Conservation (phyloP, 805 yeast genomes). For the Danielozyma ontarioensis region DNA sequence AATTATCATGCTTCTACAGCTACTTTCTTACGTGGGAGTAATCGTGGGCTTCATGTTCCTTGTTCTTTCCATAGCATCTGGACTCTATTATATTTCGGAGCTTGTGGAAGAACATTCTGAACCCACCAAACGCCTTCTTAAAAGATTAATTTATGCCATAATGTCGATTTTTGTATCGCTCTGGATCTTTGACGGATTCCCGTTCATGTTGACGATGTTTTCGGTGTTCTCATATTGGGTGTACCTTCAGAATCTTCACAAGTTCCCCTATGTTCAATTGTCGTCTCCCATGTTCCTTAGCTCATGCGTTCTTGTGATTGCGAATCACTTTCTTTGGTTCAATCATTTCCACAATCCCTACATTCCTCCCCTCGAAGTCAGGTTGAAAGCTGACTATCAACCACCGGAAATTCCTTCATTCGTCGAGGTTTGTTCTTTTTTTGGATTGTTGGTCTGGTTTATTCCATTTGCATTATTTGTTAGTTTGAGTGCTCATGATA, state of each 20-base stretch:
- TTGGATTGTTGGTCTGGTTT: slow-evolving; percentile 90
- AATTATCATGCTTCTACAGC: slow-evolving; percentile 29
- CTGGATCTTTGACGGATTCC: slow-evolving; percentile 73
- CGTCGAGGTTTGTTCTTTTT: slow-evolving; percentile 89
- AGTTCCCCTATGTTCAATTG: slow-evolving; percentile 79
- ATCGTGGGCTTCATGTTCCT: slow-evolving; percentile 36
- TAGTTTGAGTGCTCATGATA: slow-evolving; percentile 87
- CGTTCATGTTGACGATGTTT: slow-evolving; percentile 60
- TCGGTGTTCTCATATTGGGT: slow-evolving; percentile 66
- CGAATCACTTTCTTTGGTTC: slow-evolving; percentile 90
- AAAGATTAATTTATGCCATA: slow-evolving; percentile 58
- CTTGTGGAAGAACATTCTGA: slow-evolving; percentile 91
- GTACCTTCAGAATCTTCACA: slow-evolving; percentile 70
- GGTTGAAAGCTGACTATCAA: slow-evolving; percentile 52
- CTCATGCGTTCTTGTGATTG: slow-evolving; percentile 66
- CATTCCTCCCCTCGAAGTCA: slow-evolving; percentile 62
- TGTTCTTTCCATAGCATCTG: slow-evolving; percentile 69
- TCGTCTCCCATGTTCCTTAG: slow-evolving; percentile 64
- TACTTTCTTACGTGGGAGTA: slow-evolving; percentile 35
- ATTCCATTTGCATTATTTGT: slow-evolving; percentile 91
- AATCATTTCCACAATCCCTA: slow-evolving; percentile 69
- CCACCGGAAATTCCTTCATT: slow-evolving; percentile 75
- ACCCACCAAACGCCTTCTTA: slow-evolving; percentile 68
- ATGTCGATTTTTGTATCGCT: slow-evolving; percentile 51
- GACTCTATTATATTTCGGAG: slow-evolving; percentile 86